Conservation (phyloP, 768 basidiomycete species). For the Kwoniella newhampshirensis region DNA sequence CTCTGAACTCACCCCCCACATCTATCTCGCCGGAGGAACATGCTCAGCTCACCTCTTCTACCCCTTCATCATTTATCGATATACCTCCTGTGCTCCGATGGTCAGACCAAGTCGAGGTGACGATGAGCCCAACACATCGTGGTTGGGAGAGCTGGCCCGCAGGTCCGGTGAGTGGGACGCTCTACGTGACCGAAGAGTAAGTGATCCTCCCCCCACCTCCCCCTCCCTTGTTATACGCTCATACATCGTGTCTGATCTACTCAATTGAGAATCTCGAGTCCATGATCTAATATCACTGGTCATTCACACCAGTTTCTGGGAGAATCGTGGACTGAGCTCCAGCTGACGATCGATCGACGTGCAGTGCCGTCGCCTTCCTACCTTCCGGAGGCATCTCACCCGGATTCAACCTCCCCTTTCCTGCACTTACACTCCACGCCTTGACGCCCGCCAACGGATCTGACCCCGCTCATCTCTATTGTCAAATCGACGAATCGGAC, state of each 20-base stretch:
- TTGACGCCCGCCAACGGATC: constrained; percentile 66
- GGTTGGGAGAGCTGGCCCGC: constrained; percentile 59
- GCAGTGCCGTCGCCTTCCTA: constrained; percentile 76
- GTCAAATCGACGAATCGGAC: constrained; percentile 80
- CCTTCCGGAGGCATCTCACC: constrained; percentile 58
- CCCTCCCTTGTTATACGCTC: no score
- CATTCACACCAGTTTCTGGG: no score
- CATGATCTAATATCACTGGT: no score
- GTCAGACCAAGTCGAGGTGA: constrained; percentile 68
- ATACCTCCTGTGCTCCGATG: constrained; percentile 81
- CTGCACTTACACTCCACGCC: constrained; percentile 88
- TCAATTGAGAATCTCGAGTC: no score
- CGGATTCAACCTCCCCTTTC: constrained; percentile 84
- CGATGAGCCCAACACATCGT: constrained; percentile 68
- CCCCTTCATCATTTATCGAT: constrained; percentile 77
- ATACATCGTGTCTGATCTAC: no score
- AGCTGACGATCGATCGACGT: no score
- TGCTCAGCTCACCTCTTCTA: constrained; percentile 66
- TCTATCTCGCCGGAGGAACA: constrained; percentile 69
- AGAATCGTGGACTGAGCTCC: no score
- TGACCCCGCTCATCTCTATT: constrained; percentile 64
- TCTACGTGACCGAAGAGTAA: constrained; percentile 86
- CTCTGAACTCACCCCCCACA: constrained; percentile 45
- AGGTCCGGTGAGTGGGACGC: constrained; percentile 63
- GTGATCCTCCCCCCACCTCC: constrained; percentile 12